Conservation (phyloP, 2,329 filamentous ascomycete species). For the Diaporthe ampelina region DNA sequence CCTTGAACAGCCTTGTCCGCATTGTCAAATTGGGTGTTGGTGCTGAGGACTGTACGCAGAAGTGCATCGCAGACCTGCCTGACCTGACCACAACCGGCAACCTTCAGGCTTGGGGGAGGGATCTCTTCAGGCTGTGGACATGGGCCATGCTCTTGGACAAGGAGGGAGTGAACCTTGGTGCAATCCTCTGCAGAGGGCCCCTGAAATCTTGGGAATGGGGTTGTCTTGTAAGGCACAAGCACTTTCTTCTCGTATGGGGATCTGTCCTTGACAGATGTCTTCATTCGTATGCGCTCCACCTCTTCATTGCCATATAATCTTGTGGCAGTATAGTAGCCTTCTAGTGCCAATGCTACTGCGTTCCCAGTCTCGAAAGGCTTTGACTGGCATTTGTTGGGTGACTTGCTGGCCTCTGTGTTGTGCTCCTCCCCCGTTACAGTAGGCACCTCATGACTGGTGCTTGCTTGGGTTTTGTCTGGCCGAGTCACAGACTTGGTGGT, state of each 20-base stretch:
- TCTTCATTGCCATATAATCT: background rate
- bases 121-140: slow-evolving; percentile 75
- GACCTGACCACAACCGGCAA: slow-evolving; percentile 76
- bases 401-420: background rate
- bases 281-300: slow-evolving; percentile 19
- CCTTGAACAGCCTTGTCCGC: slow-evolving; percentile 76
- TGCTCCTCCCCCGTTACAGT: background rate
- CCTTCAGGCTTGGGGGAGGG: slow-evolving; percentile 76
- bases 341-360: background rate
- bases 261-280: slow-evolving; percentile 28
- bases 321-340: slow-evolving; percentile 3
- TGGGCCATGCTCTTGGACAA: slow-evolving; percentile 76
- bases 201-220: slow-evolving; percentile 76
- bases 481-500: slow-evolving; percentile 13
- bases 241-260: slow-evolving; percentile 36
- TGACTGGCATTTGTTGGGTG: background rate
- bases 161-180: slow-evolving; percentile 75
- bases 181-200: slow-evolving; percentile 79
- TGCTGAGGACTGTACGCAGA: slow-evolving; percentile 66
- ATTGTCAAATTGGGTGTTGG: slow-evolving; percentile 62
- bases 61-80: slow-evolving; percentile 68
- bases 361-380: background rate
- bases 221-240: slow-evolving; percentile 35
- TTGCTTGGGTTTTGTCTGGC: background rate
- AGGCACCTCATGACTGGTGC: background rate